phyloP scores from a whole-genome alignment of 2,329 filamentous ascomycete genomes.

The Penicillium vulpinum region DNA sequence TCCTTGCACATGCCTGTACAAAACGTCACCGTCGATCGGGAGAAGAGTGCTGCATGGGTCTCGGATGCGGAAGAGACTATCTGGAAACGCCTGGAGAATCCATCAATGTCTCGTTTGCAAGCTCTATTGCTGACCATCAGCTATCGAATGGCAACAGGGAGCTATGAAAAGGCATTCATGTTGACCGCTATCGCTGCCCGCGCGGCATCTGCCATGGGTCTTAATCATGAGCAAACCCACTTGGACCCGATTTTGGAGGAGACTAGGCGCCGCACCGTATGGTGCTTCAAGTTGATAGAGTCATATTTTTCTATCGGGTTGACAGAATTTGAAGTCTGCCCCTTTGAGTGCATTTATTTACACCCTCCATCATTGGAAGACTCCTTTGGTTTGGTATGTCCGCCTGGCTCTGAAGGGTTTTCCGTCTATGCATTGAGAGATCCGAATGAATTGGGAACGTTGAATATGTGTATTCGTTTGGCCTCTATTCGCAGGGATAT shows the following conservation, averaged over 20 bases:
- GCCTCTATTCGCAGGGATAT: slow-evolving; percentile 16
- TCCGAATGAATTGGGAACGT: background rate
- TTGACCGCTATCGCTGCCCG: slow-evolving; percentile 14
- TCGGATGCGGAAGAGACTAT: slow-evolving; percentile 4
- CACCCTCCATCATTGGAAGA: slow-evolving; percentile 11
- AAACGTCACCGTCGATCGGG: background rate
- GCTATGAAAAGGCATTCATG: slow-evolving; percentile 17
- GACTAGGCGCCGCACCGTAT: slow-evolving; percentile 15
- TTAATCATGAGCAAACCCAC: slow-evolving; percentile 17
- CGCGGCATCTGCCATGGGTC: slow-evolving; percentile 10
- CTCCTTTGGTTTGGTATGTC: background rate
- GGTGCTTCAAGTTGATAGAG: slow-evolving; percentile 15
- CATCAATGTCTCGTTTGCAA: slow-evolving; percentile 10
- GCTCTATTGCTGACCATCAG: slow-evolving; percentile 11
- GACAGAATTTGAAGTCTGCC: slow-evolving; percentile 15
- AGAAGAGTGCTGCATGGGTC: background rate
- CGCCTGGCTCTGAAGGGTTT: background rate
- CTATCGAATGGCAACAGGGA: slow-evolving; percentile 11
- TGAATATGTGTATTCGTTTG: slow-evolving; percentile 12
- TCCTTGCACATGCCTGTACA: background rate
- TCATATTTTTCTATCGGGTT: slow-evolving; percentile 13
- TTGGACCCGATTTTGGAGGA: slow-evolving; percentile 16
- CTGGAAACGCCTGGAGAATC: slow-evolving; percentile 12
- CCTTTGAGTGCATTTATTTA: slow-evolving; percentile 15
- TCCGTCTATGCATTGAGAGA: background rate